Percentiles rank a stretch among this genome's conserved stretches.
These are phyloP conservation scores for Talaromyces liani DNA, from an alignment of 495 filamentous ascomycete species.

Conservation along the genomic window DNA sequence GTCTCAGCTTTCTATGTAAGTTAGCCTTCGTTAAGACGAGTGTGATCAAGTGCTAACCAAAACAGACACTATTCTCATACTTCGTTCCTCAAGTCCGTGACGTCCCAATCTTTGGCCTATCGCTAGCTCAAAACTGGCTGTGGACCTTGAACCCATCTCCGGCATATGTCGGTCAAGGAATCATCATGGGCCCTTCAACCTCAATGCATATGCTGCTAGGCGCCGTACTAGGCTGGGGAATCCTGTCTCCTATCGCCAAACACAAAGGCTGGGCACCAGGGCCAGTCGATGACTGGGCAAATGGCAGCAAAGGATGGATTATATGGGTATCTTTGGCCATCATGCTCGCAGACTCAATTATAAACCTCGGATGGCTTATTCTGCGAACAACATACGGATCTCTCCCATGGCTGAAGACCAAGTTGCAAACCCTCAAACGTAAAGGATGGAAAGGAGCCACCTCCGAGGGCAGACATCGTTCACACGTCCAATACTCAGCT, in stretches of 20 bases:
- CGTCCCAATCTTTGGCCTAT: conserved; percentile 73
- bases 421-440: conserved; percentile 23
- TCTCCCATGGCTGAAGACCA: conserved; percentile 35
- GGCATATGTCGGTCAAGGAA: conserved; percentile 76
- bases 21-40: not conserved
- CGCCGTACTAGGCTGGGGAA: conserved; percentile 82
- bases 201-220: conserved; percentile 95
- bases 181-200: conserved; percentile 83
- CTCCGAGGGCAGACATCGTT: conserved; percentile 12
- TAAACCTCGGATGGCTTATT: conserved; percentile 79
- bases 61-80: conserved; percentile 77
- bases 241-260: conserved; percentile 86
- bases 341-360: conserved; percentile 89
- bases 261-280: conserved; percentile 83
- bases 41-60: conserved; percentile 11
- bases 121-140: conserved; percentile 73
- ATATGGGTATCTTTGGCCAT: conserved; percentile 93
- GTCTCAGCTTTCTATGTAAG: conserved; percentile 48
- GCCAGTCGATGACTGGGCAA: conserved; percentile 76
- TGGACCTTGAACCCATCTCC: conserved; percentile 96
- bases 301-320: conserved; percentile 95
- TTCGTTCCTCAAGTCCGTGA: conserved; percentile 82
- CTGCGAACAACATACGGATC: conserved; percentile 38
- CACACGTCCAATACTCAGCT: conserved; percentile 34
- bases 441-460: conserved; percentile 8